Base-by-base conservation (phyloP, 495 filamentous ascomycete species). In the Lepraria neglecta region DNA sequence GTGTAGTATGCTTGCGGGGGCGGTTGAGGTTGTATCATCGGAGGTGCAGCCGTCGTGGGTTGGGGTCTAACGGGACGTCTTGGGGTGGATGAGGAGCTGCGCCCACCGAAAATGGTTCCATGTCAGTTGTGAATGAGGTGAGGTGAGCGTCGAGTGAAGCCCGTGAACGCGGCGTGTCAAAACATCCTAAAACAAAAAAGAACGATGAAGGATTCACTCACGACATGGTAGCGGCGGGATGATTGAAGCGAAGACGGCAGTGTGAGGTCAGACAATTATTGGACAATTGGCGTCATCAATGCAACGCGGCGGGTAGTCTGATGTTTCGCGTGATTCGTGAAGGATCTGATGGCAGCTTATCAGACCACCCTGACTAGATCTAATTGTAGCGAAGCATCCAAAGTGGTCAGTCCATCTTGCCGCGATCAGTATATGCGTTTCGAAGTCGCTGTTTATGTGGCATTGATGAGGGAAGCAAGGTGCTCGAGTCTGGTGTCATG, bases 141-240 rank as follows among this genome's bases (percentile, higher is more conserved):
- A 55, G 40, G 44, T 35, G 45, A 57, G 17, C 3, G 0, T 9
- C 0, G 24, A 30, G 55, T 55, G 31, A 43, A 28, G 27, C 45
- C 43, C 28, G 35, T 52, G 38, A 43, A 54, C 14, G 48, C 21
- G 54, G 46, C 59, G 55, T 54, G 53, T 40, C 54, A 45, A 48
- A 52, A 54, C 63, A 45, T 52, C 15, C 19, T 46, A 33, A 42
- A 38, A 38, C 35, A 38, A 56, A 53, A 42, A 15, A 28, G 24
- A 45, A 43, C 14, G 62, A 44, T 33, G 59, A 54, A 55, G 47
- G 9, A 24, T 61, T 61, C 51, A 80, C 77, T 80, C 77, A 80
- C 77, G 77, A 79, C 77, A 80, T 80, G 65, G 71, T 77, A 73
- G 62, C 52, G 59, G 58, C 62, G 65, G 65, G 62, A 53, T 48